Conservation (phyloP, 2,329 filamentous ascomycete species). For the Epicoccum sorghinum region DNA sequence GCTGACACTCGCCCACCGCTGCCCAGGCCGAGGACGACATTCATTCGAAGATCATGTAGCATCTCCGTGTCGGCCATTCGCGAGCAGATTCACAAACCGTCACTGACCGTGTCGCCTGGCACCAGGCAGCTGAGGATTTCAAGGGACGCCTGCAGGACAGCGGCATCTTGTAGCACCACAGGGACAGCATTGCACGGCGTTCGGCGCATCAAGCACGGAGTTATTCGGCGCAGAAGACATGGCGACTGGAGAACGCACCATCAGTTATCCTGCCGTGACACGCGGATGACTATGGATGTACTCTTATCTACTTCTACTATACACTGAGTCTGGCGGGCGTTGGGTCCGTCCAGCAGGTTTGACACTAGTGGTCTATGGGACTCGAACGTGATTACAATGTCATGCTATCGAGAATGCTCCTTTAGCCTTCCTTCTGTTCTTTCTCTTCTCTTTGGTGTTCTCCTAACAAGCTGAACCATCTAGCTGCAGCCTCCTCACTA, state of each 20-base stretch:
- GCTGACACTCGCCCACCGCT: constrained; percentile 49
- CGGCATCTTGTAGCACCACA: constrained; percentile 35
- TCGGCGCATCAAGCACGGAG: constrained; percentile 16
- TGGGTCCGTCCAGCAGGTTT: constrained; percentile 38
- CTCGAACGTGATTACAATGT: constrained; percentile 49
- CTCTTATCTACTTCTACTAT: constrained; percentile 41
- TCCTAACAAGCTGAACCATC: constrained; percentile 25
- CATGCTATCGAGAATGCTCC: constrained; percentile 46
- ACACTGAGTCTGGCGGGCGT: constrained; percentile 29
- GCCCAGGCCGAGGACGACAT: constrained; percentile 82
- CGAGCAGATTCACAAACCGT: constrained; percentile 23
- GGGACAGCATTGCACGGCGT: constrained; percentile 28
- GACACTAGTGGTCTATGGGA: constrained; percentile 37
- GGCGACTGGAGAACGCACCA: constrained; percentile 45
- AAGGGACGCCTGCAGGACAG: constrained; percentile 37
- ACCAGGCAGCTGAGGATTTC: constrained; percentile 42
- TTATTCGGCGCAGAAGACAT: constrained; percentile 13
- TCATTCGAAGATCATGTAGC: constrained; percentile 84
- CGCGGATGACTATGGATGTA: constrained; percentile 47
- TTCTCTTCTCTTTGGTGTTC: constrained; percentile 7
- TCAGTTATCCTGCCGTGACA: constrained; percentile 43
- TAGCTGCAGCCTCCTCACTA: constrained; percentile 22
- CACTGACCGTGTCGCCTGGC: constrained; percentile 36
- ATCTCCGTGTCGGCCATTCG: constrained; percentile 20
- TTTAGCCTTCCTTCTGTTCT: constrained; percentile 28